phyloP scores from a whole-genome alignment of 2,329 filamentous ascomycete species.

The Tympanopsis confertula region DNA sequence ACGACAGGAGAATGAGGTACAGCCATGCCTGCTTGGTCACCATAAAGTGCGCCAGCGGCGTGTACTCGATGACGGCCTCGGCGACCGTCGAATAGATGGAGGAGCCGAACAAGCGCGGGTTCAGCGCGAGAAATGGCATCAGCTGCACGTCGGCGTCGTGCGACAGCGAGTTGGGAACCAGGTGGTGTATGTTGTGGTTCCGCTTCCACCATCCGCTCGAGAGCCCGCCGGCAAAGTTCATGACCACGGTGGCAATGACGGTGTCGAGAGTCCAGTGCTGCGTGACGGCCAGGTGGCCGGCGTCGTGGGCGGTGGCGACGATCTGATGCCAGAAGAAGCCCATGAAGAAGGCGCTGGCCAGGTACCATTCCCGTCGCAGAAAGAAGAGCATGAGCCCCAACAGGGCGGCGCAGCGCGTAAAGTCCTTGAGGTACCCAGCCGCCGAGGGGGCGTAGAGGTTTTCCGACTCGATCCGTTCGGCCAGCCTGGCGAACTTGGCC shows the following conservation, averaged over 20 bases:
- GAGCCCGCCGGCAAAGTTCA: constrained; percentile 53
- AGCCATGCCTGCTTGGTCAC: constrained; percentile 52
- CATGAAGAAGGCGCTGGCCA: constrained; percentile 43
- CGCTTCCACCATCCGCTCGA: constrained; percentile 62
- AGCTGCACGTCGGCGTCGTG: constrained; percentile 53
- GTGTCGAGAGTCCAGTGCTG: constrained; percentile 45
- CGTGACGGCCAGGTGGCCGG: constrained; percentile 51
- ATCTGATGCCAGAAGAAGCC: constrained; percentile 58
- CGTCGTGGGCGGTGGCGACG: constrained; percentile 58
- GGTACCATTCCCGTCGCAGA: constrained; percentile 39
- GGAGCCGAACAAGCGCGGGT: constrained; percentile 48
- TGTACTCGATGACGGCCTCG: constrained; percentile 46
- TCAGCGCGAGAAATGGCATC: constrained; percentile 58
- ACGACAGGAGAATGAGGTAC: constrained; percentile 56
- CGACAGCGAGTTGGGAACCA: constrained; percentile 46
- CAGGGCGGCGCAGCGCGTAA: too few species aligned
- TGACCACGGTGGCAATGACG: constrained; percentile 49
- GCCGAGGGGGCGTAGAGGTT: constrained; percentile 45
- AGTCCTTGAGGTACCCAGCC: constrained; percentile 29
- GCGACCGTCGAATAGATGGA: constrained; percentile 56
- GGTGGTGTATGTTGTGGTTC: constrained; percentile 57
- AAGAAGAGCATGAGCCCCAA: constrained; percentile 34
- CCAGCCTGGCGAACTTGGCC: too few species aligned
- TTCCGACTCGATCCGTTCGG: neutral
- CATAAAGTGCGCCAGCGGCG: constrained; percentile 44